A percentile compares a stretch with the other conserved stretches of the same genome.
These are phyloP conservation scores for Candida tallmaniae DNA, from an alignment of 805 yeast species.

Conservation along the genomic window DNA sequence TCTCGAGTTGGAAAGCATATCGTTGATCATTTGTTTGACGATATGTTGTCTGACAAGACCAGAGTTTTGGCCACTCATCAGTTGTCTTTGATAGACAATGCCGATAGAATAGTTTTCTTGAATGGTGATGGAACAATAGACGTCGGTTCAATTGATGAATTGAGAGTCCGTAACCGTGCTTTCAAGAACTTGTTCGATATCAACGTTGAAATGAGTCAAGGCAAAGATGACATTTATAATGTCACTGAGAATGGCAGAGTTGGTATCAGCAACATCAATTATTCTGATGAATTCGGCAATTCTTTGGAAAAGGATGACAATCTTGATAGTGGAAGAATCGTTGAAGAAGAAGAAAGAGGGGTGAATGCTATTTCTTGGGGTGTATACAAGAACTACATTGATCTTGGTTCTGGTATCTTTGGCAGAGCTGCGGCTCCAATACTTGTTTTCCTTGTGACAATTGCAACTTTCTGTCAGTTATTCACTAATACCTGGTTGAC, in stretches of 20 bases:
- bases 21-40: slow-evolving; percentile 29
- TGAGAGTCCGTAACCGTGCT: slow-evolving; percentile 32
- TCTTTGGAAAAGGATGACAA: slow-evolving; percentile 1
- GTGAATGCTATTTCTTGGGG: slow-evolving; percentile 37
- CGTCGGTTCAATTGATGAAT: slow-evolving; percentile 31
- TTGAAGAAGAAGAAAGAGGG: slow-evolving; percentile 33
- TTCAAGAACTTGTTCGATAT: slow-evolving; percentile 52
- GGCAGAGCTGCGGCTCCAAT: slow-evolving; percentile 30
- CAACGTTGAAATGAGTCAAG: slow-evolving; percentile 17
- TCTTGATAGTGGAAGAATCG: slow-evolving; percentile 23
- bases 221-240: slow-evolving; percentile 5
- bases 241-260: background rate
- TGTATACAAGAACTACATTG: slow-evolving; percentile 33
- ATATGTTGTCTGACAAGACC: slow-evolving; percentile 29
- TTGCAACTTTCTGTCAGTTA: slow-evolving; percentile 37
- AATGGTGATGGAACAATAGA: slow-evolving; percentile 41
- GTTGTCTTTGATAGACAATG: slow-evolving; percentile 33
- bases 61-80: slow-evolving; percentile 42
- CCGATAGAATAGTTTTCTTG: slow-evolving; percentile 35
- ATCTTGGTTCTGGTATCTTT: slow-evolving; percentile 35
- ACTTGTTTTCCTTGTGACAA: slow-evolving; percentile 25
- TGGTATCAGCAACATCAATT: slow-evolving; percentile 3
- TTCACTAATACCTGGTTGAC: slow-evolving; percentile 45
- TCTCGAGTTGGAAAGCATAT: slow-evolving; percentile 41
- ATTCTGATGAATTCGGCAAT: slow-evolving; percentile 2